Base-by-base conservation (phyloP, 2,329 filamentous ascomycete species). In the Spiromastix sp. region DNA sequence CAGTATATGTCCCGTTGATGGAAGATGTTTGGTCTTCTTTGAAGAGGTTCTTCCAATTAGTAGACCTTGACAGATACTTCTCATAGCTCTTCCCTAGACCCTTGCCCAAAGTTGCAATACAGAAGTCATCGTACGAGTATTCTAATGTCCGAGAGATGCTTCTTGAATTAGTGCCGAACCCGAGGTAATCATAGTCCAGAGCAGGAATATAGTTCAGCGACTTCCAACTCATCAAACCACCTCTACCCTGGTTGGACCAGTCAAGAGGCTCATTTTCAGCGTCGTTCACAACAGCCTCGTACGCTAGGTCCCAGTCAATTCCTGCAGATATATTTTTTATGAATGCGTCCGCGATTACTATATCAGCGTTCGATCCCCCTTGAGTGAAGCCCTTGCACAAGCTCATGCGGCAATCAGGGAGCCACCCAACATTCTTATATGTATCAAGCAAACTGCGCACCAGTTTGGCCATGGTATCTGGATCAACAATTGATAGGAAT, bases 391-490 rank as follows among this genome's bases (percentile, higher is more conserved):
- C 81, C 50, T 80, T 81, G 52, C 73, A 81, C 2, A 85, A 65
- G n/a, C 70, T 77, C 80, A 85, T 85, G 22, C 79, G 72, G 43
- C 80, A 85, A 50, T 86, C 81, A 0, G 81, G 81, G 4, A 86
- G 59, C 62, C 75, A 84, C 1, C 81, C 81, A 44, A 79, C 68
- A 45, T 81, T 69, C 18, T 67, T 66, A 45, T 85, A 86, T 1
- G 73, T 83, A 40, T 85, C 80, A 12, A 86, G 72, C 20, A 86
- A 60, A 37, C 77, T 81, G 16, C 79, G 68, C 8, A 85, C 66
- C 72, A 85, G 82, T 37, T 71, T 59, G 0, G 76, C 70, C 34
- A 82, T 72, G 1, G 74, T 70, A 0, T 59, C 42, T 0, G 81
- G 79, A 45, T 85, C 81, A 1, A 81, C 40, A 15, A 86, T 63